Evolutionary conservation across 495 filamentous ascomycete species (phyloP), one percentile per base, ranked within the genome.

Genomic region (Xylaria scruposa): DNA sequence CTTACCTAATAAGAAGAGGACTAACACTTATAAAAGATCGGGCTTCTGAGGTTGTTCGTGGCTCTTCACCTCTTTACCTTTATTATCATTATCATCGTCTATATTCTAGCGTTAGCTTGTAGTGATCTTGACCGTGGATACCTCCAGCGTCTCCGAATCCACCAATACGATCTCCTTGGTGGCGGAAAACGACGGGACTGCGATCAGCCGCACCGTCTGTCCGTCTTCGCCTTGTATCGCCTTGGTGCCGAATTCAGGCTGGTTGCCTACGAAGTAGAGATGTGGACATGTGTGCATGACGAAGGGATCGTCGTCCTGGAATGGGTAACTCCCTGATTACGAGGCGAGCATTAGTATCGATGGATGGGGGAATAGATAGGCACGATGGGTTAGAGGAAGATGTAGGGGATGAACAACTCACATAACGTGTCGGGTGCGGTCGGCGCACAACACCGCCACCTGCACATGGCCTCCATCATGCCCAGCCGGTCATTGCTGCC

Each of bases 351-450:
- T 59, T 17, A 31, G 26, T 56, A 56, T 31, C 4, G 26, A 59
- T 64, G 19, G 29, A 33, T 46, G 31, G 29, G 3, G 49, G 10
- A 47, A 69, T 46, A 54, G 36, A 38, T 15, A 6, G 21, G 46
- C 19, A n/a, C n/a, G 42, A 51, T 19, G 24, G n/a, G 67, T 6
- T 19, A 15, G 0, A 40, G 38, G 38, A 31, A 47, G 17, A 33
- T 51, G 33, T 12, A 62, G 38, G 21, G 13, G 12, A 29, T 17
- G 10, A n/a, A 17, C 12, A 17, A 85, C 93, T 84, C 86, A 97
- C 95, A 98, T 68, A 99, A 79, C 3, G 96, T 99, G 82, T 99
- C 96, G 1, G 96, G 96, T 5, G 97, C 97, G 1, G 96, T 99
- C 17, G 96, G 96, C n/a, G 95, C 95, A 67, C 88, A 88, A 79